Evolutionary conservation across 768 basidiomycete species (phyloP), one percentile per base, ranked within the genome.

Genomic region (Clavaria fumosa): DNA sequence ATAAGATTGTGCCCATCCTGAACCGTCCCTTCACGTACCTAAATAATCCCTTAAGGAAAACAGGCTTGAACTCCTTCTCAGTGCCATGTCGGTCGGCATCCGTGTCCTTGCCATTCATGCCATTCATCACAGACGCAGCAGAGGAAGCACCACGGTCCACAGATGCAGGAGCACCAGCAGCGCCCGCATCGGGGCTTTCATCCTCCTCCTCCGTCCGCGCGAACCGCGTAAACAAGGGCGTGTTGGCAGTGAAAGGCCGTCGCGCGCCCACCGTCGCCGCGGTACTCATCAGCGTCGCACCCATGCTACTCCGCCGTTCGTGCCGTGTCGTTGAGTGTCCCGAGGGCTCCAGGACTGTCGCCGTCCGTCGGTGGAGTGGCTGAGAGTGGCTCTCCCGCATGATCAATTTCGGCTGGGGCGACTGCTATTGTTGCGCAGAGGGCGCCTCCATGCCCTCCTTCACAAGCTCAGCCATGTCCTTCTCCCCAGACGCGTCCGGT

Each of bases 1-100:
- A n/a, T n/a, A n/a, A n/a, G n/a, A n/a, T n/a, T n/a, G n/a, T n/a
- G n/a, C n/a, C n/a, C n/a, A n/a, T n/a, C n/a, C n/a, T n/a, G n/a
- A n/a, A n/a, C n/a, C n/a, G n/a, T n/a, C n/a, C n/a, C n/a, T n/a
- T 34, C 24, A 59, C 67, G 46, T 43, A 85, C 78, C 85, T 90
- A 62, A 99, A 96, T 34, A 99, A 53, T 4, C 95, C 95, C 59
- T 97, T 99, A 50, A 97, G 60, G 59, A 86, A 93, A 32, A 96
- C 76, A 1, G 95, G 86, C 61, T 96, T 97, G 51, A 86, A 79
- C 40, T 85, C 81, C 57, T 76, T 78, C 46, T 78, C 76, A 21
- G 47, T 56, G 23, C 60, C 57, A 46, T 67, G 60, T n/a, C 64
- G 53, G 41, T 70, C 69, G 37, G 63, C 60, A 44, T 68, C 67